Evolutionary conservation across 306 rosid species (phyloP).

Genomic region (Trichosanthes cucumerina): DNA sequence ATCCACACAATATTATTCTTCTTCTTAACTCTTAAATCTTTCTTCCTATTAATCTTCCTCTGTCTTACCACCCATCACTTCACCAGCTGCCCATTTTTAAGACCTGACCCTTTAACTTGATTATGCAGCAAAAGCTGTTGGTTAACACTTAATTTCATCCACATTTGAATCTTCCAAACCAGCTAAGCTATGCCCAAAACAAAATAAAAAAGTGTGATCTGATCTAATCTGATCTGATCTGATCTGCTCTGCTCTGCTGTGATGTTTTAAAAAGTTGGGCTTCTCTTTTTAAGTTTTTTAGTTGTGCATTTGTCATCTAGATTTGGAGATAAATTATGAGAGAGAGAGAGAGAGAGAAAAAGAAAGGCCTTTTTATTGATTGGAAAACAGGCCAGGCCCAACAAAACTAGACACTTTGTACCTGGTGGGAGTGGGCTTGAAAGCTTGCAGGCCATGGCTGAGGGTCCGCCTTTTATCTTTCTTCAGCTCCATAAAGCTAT

Average conservation of each 20-base stretch:
- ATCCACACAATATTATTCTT: background rate
- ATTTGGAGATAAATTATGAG: background rate
- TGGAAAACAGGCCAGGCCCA: constrained; percentile 6
- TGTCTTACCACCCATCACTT: constrained; percentile 3
- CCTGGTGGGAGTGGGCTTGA: constrained; percentile 4
- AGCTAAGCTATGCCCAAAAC: background rate
- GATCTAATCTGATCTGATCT: background rate
- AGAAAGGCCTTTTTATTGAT: background rate
- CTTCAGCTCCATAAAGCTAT: background rate
- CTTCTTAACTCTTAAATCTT: background rate
- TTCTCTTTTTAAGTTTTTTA: background rate
- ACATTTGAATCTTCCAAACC: background rate
- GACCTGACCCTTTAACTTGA: constrained; percentile 1
- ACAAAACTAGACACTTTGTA: background rate
- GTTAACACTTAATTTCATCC: background rate
- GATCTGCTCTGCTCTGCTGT: background rate
- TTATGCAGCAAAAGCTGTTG: background rate
- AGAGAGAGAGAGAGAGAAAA: background rate
- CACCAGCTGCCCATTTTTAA: constrained; percentile 1
- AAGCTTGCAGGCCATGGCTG: constrained; percentile 3
- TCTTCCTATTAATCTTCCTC: background rate
- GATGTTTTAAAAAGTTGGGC: background rate
- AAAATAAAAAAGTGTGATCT: background rate
- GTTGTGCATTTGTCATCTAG: background rate
- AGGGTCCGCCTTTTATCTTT: background rate